These are phyloP conservation scores for Penicillium sp. DNA, from an alignment of 2,329 filamentous ascomycete species.

Conservation along the genomic window DNA sequence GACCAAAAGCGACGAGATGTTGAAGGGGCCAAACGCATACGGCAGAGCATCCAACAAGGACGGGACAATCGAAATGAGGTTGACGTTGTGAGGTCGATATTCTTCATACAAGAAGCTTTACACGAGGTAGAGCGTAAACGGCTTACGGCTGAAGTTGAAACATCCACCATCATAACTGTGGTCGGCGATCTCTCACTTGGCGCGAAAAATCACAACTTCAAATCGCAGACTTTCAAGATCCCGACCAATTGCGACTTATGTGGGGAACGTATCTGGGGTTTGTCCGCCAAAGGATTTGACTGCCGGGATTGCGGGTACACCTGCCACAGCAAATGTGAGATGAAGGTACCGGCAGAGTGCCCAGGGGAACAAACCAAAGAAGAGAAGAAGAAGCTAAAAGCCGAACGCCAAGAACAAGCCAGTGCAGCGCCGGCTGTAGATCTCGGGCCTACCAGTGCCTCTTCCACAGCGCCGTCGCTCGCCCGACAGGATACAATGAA, in stretches of 20 bases:
- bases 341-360: constrained; percentile 96
- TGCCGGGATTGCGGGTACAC: constrained; percentile 97
- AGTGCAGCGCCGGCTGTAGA: constrained; percentile 57
- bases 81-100: constrained; percentile 80
- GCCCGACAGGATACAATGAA: constrained; percentile 86
- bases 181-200: constrained; percentile 93
- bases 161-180: constrained; percentile 84
- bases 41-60: constrained; percentile 78
- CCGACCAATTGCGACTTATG: constrained; percentile 98
- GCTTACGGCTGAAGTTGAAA: constrained; percentile 89
- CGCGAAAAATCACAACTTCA: constrained; percentile 96
- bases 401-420: constrained; percentile 79
- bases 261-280: constrained; percentile 93
- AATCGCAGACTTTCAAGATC: constrained; percentile 98
- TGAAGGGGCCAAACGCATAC: constrained; percentile 73
- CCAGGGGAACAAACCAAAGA: constrained; percentile 94
- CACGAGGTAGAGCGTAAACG: constrained; percentile 84
- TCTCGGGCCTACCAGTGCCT: constrained; percentile 37
- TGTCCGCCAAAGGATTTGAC: constrained; percentile 95
- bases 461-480: constrained; percentile 69
- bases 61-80: constrained; percentile 90
- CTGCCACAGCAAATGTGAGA: constrained; percentile 97
- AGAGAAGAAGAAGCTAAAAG: constrained; percentile 91
- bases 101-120: constrained; percentile 80
- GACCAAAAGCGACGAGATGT: constrained; percentile 88